phyloP scores from a whole-genome alignment of 306 rosid genomes.

The Medicago truncatula region DNA sequence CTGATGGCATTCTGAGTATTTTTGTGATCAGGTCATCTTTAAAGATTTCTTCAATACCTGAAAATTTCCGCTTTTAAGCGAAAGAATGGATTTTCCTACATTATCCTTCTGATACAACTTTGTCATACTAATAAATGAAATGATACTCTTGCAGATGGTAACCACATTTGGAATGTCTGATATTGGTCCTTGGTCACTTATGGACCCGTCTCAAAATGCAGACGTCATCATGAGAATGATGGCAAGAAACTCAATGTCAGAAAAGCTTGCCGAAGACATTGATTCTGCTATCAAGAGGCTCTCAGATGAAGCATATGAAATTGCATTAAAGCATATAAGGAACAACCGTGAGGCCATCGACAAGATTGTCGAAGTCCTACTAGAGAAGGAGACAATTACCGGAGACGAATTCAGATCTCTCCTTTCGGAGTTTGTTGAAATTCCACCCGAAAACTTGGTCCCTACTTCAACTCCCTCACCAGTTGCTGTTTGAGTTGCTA shows the following conservation, averaged over 20 bases:
- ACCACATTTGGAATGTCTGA: slow-evolving; percentile 95
- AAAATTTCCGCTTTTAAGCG: background rate
- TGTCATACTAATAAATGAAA: slow-evolving; percentile 22
- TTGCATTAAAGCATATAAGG: slow-evolving; percentile 81
- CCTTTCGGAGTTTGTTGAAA: slow-evolving; percentile 87
- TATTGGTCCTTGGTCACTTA: slow-evolving; percentile 96
- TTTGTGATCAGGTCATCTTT: background rate
- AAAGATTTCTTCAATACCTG: slow-evolving; percentile 25
- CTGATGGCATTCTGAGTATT: background rate
- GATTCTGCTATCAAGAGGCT: slow-evolving; percentile 81
- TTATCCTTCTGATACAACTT: slow-evolving; percentile 11
- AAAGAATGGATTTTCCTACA: slow-evolving; percentile 1
- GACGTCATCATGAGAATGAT: slow-evolving; percentile 98
- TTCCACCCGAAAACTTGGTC: slow-evolving; percentile 80
- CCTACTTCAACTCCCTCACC: slow-evolving; percentile 75
- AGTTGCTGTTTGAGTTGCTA: slow-evolving; percentile 63
- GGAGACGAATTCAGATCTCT: slow-evolving; percentile 95
- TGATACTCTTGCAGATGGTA: slow-evolving; percentile 79
- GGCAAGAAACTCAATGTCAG: slow-evolving; percentile 99
- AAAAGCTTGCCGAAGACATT: slow-evolving; percentile 94
- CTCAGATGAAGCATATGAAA: slow-evolving; percentile 86
- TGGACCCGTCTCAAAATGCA: slow-evolving; percentile 85
- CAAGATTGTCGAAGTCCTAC: slow-evolving; percentile 86
- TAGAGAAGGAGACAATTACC: slow-evolving; percentile 86
- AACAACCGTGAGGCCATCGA: slow-evolving; percentile 98